Evolutionary conservation across 1,284 basidiomycete genomes (phyloP).

Genomic region (Apiotrichum akiyoshidainum): DNA sequence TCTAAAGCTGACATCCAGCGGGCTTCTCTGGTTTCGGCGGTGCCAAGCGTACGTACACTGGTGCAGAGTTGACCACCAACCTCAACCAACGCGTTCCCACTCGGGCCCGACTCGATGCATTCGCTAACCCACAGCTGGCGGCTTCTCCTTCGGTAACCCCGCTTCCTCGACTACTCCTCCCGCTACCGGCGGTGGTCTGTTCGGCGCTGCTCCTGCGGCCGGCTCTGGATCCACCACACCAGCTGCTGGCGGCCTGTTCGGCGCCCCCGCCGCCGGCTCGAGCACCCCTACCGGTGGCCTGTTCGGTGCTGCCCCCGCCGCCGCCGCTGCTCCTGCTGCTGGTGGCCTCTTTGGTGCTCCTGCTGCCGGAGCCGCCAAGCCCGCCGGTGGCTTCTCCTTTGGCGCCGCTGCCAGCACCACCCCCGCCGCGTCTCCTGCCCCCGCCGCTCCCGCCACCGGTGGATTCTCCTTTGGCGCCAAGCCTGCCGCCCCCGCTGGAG

Average conservation of each 20-base stretch:
- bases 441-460: background rate
- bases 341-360: conserved; percentile 14
- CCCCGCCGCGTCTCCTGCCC: background rate
- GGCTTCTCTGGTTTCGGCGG: conserved; percentile 43
- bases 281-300: background rate
- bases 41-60: conserved; percentile 19
- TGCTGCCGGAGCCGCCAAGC: background rate
- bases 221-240: conserved; percentile 3
- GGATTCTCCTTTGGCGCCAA: background rate
- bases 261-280: background rate
- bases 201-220: conserved; percentile 21
- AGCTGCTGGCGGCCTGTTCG: background rate
- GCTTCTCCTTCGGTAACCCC: conserved; percentile 19
- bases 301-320: conserved; percentile 8
- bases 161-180: conserved; percentile 20
- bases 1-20: conserved; percentile 13
- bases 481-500: background rate
- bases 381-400: background rate
- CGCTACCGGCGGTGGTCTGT: conserved; percentile 26
- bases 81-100: too few relatives aligned
- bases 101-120: too few relatives aligned
- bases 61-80: background rate
- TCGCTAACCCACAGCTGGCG: conserved; percentile 3
- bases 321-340: background rate
- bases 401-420: conserved; percentile 5